phyloP scores from a whole-genome alignment of 495 filamentous ascomycete genomes.

The Pseudoneurospora amorphoporcata region DNA sequence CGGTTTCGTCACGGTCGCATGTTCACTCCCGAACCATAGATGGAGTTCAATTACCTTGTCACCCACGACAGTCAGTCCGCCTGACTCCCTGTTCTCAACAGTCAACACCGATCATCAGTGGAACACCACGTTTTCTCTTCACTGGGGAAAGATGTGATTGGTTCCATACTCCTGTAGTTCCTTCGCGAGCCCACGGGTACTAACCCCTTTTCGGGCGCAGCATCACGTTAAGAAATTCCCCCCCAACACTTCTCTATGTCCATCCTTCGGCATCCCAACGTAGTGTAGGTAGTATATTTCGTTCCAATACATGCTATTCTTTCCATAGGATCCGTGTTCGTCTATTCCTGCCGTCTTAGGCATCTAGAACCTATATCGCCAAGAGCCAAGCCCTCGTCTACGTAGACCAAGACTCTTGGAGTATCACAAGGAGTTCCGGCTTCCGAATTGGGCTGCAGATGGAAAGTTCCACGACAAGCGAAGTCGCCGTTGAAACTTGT shows the following conservation, averaged over 20 bases:
- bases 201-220: background rate
- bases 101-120: background rate
- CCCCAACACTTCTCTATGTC: background rate
- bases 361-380: background rate
- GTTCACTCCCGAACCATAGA: background rate
- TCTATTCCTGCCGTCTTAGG: background rate
- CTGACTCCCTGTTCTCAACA: background rate
- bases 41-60: background rate
- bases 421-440: background rate
- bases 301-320: background rate
- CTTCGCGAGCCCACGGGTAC: background rate
- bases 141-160: background rate
- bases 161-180: background rate
- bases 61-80: background rate
- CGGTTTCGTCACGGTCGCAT: background rate
- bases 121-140: background rate
- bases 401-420: background rate
- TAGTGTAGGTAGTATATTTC: too few species aligned
- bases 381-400: background rate
- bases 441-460: background rate
- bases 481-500: background rate
- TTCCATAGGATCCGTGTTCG: background rate
- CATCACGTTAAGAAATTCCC: background rate
- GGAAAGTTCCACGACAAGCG: background rate
- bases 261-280: too few species aligned